Conservation (phyloP, 768 basidiomycete genomes). For the Tulasnella sp. region DNA sequence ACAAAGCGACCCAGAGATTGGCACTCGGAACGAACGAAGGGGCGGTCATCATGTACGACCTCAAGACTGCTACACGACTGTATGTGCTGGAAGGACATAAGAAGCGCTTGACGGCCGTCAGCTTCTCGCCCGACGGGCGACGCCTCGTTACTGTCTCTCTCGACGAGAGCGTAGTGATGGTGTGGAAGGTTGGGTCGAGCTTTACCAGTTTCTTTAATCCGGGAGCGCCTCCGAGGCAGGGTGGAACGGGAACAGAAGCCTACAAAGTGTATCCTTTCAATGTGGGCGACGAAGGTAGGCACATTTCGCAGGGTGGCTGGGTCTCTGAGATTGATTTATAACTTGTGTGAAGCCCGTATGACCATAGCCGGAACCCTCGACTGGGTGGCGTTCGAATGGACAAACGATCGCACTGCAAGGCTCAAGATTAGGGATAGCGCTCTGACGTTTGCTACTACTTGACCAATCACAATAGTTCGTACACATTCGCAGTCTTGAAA, state of each 20-base stretch:
- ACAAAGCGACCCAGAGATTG: conserved; percentile 72
- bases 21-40: conserved; percentile 93
- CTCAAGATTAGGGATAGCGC: conserved; percentile 71
- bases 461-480: neutral
- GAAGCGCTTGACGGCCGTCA: conserved; percentile 67
- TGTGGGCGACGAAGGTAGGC: conserved; percentile 69
- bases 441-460: conserved; percentile 73
- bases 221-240: conserved; percentile 85
- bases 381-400: conserved; percentile 74
- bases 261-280: conserved; percentile 83
- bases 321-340: neutral
- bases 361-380: conserved; percentile 54
- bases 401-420: conserved; percentile 68
- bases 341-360: conserved; percentile 35
- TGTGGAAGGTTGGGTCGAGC: conserved; percentile 94
- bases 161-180: conserved; percentile 70
- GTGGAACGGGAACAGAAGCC: conserved; percentile 63
- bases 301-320: neutral
- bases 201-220: conserved; percentile 83
- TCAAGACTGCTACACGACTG: conserved; percentile 88
- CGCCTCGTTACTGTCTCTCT: conserved; percentile 79
- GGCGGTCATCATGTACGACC: conserved; percentile 89
- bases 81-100: conserved; percentile 93
- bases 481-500: neutral
- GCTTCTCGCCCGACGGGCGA: conserved; percentile 89